Evolutionary conservation across 495 filamentous ascomycete genomes (phyloP).

Genomic region (Aspergillus sparsus): DNA sequence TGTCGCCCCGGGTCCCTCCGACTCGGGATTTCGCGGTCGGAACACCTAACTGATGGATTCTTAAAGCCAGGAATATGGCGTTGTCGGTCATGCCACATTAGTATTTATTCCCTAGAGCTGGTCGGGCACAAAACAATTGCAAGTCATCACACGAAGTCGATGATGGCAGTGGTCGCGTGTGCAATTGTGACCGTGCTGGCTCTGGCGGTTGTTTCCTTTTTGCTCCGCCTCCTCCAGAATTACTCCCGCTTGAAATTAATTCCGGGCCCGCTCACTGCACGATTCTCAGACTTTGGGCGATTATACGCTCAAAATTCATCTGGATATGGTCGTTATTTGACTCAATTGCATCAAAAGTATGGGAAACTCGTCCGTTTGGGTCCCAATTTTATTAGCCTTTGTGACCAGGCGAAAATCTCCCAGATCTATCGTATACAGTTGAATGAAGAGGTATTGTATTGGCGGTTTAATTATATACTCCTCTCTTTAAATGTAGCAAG

Average conservation of each 20-base stretch:
- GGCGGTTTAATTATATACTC: not conserved
- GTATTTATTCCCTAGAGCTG: not conserved
- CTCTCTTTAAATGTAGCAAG: not conserved
- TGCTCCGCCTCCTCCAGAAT: constrained; percentile 21
- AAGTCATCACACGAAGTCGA: not conserved
- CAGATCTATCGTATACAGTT: constrained; percentile 1
- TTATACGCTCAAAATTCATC: constrained; percentile 7
- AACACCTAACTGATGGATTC: not conserved
- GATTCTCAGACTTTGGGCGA: constrained; percentile 20
- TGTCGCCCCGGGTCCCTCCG: constrained; percentile 11
- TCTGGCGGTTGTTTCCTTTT: not conserved
- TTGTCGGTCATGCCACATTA: not conserved
- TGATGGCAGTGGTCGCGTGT: constrained; percentile 13
- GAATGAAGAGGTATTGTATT: constrained; percentile 3
- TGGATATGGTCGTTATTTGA: constrained; percentile 15
- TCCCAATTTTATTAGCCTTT: constrained; percentile 55
- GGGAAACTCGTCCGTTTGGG: constrained; percentile 59
- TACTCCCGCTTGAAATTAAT: constrained; percentile 22
- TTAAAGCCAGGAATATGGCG: constrained; percentile 2
- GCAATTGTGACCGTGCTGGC: constrained; percentile 13
- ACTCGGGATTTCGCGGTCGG: constrained; percentile 18
- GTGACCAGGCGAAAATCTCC: constrained; percentile 41
- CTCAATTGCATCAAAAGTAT: constrained; percentile 49
- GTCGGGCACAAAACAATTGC: not conserved
- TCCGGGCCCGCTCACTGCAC: constrained; percentile 21